phyloP scores from a whole-genome alignment of 257 asterid species.

The Solanum appendiculatum region DNA sequence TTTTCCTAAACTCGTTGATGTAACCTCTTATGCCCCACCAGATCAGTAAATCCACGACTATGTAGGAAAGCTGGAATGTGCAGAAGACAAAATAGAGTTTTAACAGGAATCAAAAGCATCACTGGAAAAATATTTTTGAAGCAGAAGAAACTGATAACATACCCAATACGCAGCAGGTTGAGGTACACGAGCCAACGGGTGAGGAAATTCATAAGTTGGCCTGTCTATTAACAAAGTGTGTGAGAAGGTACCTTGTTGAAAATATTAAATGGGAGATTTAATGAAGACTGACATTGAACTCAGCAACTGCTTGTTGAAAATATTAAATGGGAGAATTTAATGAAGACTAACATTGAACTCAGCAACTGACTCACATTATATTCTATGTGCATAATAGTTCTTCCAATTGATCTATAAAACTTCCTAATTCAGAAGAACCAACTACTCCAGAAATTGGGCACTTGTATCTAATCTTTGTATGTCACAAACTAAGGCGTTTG shows the following conservation, averaged over 20 bases:
- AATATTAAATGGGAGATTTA: background rate
- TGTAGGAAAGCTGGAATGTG: constrained; percentile 69
- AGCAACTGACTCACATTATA: background rate
- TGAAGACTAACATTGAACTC: background rate
- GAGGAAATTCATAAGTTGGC: constrained; percentile 97
- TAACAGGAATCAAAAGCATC: background rate
- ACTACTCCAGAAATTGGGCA: background rate
- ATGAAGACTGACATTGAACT: background rate
- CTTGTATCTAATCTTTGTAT: background rate
- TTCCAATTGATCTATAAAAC: background rate
- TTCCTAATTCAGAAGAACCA: background rate
- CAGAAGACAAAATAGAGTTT: background rate
- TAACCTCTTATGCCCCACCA: constrained; percentile 99
- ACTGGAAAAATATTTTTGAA: background rate
- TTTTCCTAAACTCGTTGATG: constrained; percentile 86
- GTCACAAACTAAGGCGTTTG: background rate
- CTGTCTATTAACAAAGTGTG: constrained; percentile 43
- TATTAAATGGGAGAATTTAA: background rate
- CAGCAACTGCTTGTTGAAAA: background rate
- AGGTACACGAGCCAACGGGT: constrained; percentile 97
- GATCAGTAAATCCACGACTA: constrained; percentile 89
- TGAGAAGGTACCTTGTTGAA: constrained; percentile 2
- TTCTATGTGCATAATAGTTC: background rate
- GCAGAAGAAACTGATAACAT: constrained; percentile 17
- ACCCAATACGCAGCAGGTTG: constrained; percentile 99